Percentiles rank a stretch among this genome's conserved stretches.
phyloP scores from a whole-genome alignment of 2,329 filamentous ascomycete genomes.

The Aspergillus ruber region DNA sequence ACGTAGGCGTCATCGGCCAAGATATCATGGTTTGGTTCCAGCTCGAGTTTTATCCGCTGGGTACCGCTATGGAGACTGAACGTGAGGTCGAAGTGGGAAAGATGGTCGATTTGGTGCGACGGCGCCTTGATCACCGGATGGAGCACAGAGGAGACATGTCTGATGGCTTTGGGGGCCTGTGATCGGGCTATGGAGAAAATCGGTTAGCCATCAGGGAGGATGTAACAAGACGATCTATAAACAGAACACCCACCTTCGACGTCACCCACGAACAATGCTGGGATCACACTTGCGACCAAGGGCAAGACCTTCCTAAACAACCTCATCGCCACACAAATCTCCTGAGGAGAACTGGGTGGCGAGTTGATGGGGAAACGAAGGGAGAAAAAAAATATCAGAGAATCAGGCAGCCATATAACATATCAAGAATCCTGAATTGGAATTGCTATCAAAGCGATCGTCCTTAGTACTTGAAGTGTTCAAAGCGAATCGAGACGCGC shows the following conservation, averaged over 20 bases:
- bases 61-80: conserved; percentile 65
- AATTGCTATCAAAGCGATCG: neutral
- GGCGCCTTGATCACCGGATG: conserved; percentile 71
- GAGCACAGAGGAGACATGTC: conserved; percentile 65
- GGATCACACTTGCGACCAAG: conserved; percentile 19
- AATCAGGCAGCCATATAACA: conserved; percentile 15
- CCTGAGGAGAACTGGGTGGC: neutral
- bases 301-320: conserved; percentile 18
- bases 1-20: conserved; percentile 69
- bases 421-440: neutral
- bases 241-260: conserved; percentile 10
- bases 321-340: conserved; percentile 17
- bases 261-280: conserved; percentile 12
- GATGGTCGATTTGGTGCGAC: conserved; percentile 69
- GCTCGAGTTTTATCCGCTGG: conserved; percentile 67
- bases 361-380: neutral
- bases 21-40: conserved; percentile 89
- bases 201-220: neutral
- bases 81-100: conserved; percentile 76
- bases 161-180: conserved; percentile 67
- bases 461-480: neutral
- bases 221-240: neutral
- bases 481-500: neutral
- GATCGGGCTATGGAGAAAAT: conserved; percentile 54
- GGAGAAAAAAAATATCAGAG: neutral